These are phyloP conservation scores for Phytophthora multivora DNA, from an alignment of 352 stramenopile genomes.

Conservation along the genomic window DNA sequence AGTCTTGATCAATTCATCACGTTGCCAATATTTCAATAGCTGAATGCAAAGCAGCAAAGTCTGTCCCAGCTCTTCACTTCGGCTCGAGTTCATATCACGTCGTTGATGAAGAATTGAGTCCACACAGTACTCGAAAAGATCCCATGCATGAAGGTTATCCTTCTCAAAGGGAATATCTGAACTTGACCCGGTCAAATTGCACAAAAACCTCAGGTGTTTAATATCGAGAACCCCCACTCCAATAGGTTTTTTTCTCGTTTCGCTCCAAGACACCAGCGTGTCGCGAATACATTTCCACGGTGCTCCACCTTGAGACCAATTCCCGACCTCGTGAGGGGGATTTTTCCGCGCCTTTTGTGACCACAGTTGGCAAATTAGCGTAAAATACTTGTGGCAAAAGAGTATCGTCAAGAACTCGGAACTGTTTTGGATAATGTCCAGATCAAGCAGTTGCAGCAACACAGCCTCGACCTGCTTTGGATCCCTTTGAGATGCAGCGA, in stretches of 20 bases:
- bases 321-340: neutral
- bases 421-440: constrained; percentile 10
- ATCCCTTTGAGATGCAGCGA: neutral
- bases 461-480: constrained; percentile 10
- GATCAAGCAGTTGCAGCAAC: constrained; percentile 15
- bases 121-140: constrained; percentile 26
- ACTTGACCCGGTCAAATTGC: neutral
- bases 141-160: neutral
- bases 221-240: constrained; percentile 8
- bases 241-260: neutral
- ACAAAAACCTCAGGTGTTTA: constrained; percentile 39
- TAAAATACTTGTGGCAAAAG: constrained; percentile 26
- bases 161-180: neutral
- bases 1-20: neutral
- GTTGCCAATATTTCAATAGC: constrained; percentile 20
- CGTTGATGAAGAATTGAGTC: constrained; percentile 9
- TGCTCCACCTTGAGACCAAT: neutral
- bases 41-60: constrained; percentile 16
- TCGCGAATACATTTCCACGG: constrained; percentile 27
- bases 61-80: neutral
- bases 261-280: constrained; percentile 8
- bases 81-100: neutral
- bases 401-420: constrained; percentile 11
- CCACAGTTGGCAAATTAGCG: constrained; percentile 4
- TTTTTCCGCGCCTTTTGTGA: neutral